Base-by-base conservation (phyloP, 140 eudicot species). In the Ambrosia hybrid region DNA sequence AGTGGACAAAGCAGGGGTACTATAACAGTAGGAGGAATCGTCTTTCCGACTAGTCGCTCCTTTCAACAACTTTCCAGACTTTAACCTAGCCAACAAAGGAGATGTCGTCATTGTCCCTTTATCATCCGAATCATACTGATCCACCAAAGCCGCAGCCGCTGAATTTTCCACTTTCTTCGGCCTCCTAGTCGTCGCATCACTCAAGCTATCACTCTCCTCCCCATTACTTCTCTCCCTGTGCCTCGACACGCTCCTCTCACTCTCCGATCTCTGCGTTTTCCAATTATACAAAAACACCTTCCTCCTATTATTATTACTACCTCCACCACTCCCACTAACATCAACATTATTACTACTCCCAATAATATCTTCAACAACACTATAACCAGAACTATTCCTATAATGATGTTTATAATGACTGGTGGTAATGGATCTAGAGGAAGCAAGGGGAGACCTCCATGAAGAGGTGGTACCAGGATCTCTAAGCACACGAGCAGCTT, bases 391-490 rank as follows among this genome's bases (percentile, higher is more conserved):
- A 10, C n/a, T 48, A 57, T 53, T 51, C 43, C 70, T 79, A 55
- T 69, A 58, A 76, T 82, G 85, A 59, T 77, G 85, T 67, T 76
- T 57, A 51, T 80, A 67, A 33, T 82, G 80, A 45, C 73, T 82
- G 62, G n/a, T 66, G 53, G 2, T 48, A 2, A 2, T 33, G 75
- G 96, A 85, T 87, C 95, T 85, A 48, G 93, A 80, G 10, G 95
- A 89, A 74, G 74, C 79, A 6, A 87, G 72, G 5, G 99, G 99
- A 2, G 99, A 90, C 62, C 89, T 85, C 92, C 97, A 88, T 1
- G 97, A 76, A 2, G 99, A 94, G 55, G 95, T 83, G 5, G 99
- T 94, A 13, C 97, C 97, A 8, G 99, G 99, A 79, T 94, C 99
- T 73, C 91, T 81, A 9, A 94, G 64, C 26, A 76, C 89, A 9